Percentiles rank a stretch among this genome's conserved stretches.
Evolutionary conservation across 768 basidiomycete species (phyloP).

Genomic region (Lyophyllum atratum): DNA sequence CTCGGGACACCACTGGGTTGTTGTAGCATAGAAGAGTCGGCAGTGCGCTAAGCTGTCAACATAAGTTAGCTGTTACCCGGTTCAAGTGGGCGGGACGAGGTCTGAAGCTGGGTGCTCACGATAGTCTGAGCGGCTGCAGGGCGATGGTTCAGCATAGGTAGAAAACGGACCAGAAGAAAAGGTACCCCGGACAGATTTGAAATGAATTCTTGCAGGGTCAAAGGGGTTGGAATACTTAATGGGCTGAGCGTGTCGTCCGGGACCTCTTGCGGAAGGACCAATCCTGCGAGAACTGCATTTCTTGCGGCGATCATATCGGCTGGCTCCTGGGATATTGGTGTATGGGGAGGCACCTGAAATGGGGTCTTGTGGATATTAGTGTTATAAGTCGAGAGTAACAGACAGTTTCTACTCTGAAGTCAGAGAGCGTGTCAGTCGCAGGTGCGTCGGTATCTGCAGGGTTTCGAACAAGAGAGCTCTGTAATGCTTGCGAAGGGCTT

Average conservation of each 20-base stretch:
- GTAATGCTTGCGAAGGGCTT: constrained; percentile 3
- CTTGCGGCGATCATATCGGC: constrained; percentile 52
- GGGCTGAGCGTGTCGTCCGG: constrained; percentile 71
- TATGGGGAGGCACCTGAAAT: background rate
- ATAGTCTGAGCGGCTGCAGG: constrained; percentile 52
- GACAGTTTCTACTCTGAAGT: constrained; percentile 12
- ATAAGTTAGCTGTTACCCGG: background rate
- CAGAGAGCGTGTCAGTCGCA: constrained; percentile 6
- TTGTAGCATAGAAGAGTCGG: constrained; percentile 64
- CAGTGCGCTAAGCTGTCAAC: constrained; percentile 60
- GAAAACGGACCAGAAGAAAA: constrained; percentile 9
- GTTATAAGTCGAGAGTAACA: background rate
- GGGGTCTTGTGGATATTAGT: background rate
- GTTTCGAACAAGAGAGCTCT: background rate
- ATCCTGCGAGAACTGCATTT: constrained; percentile 53
- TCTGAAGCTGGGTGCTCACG: constrained; percentile 41
- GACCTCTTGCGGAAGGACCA: constrained; percentile 64
- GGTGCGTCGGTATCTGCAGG: background rate
- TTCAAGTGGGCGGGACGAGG: background rate
- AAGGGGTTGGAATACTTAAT: constrained; percentile 62
- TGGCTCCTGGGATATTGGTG: constrained; percentile 33
- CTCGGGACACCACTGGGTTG: constrained; percentile 79
- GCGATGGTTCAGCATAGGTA: background rate
- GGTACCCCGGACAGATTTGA: constrained; percentile 58
- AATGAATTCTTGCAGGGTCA: constrained; percentile 72